phyloP scores from a whole-genome alignment of 345 rosid species.

The Citrus australasica region DNA sequence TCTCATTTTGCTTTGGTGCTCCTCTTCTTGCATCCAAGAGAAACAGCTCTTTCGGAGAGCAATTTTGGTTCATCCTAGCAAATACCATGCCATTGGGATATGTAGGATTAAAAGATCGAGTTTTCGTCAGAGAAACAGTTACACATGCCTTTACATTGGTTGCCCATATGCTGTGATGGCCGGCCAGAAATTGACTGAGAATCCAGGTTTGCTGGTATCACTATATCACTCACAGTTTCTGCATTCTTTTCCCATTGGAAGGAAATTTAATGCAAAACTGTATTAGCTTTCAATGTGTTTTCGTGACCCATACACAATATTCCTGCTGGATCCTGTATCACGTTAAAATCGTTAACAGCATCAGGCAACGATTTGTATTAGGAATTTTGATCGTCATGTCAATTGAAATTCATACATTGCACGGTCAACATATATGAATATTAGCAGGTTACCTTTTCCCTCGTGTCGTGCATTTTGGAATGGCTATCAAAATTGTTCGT shows the following conservation, averaged over 20 bases:
- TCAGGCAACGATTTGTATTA: not conserved
- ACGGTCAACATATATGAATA: not conserved
- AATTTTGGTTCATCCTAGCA: slow-evolving; percentile 29
- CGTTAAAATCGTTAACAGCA: not conserved
- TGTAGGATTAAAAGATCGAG: slow-evolving; percentile 22
- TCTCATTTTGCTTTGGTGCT: not conserved
- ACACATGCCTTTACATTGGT: not conserved
- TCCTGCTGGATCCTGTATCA: not conserved
- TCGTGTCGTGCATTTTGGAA: no score
- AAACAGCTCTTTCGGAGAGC: not conserved
- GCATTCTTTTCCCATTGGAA: not conserved
- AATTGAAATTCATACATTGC: not conserved
- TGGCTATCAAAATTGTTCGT: no score
- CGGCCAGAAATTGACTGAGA: not conserved
- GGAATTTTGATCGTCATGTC: not conserved
- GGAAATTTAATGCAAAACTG: not conserved
- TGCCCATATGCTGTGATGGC: not conserved
- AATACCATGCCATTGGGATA: slow-evolving; percentile 43
- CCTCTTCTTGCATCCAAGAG: not conserved
- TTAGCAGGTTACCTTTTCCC: no score
- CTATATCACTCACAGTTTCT: not conserved
- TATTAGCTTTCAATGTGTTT: not conserved
- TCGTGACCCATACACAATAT: not conserved
- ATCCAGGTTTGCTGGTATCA: not conserved
- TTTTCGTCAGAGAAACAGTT: slow-evolving; percentile 31